Base-by-base conservation (phyloP, 1,139 yeast genomes). In the Candida anutae region DNA sequence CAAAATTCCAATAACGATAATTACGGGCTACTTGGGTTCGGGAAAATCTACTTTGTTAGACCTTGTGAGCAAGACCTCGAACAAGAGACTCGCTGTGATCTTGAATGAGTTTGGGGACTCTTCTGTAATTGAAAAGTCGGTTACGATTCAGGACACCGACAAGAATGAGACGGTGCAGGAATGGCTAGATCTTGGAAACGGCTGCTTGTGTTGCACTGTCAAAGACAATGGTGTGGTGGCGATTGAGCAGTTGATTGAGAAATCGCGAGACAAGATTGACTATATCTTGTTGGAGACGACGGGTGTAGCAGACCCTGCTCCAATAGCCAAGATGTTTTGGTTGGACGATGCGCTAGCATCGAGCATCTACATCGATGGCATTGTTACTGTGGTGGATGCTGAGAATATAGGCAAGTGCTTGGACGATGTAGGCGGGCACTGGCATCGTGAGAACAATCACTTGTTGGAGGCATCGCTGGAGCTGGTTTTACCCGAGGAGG, bases 231-330 rank as follows among this genome's bases (percentile, higher is more conserved):
- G 98, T 5, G 96, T 90, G 2, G 66, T 79, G 21, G 99, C 99
- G 0, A 87, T 90, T 35, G 99, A 90, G 51, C 76, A 84, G 35
- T 68, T 90, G 43, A 77, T 90, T 42, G 80, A 76, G 27, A 69
- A 77, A 27, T 72, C 80, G 22, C 80, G 78, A 11, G 79, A 74
- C 24, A 69, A 69, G 30, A 88, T 90, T 34, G 98, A 93, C 50
- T 83, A 90, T 46, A 87, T 90, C 16, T 53, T 90, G 16, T 58
- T 93, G 31, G 99, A 90, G 49, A 93, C 99, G 0, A 85, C 96
- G 0, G 99, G 99, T 0, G 68, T 93, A n/a, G 98, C 99, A 0
- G 97, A 90, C 48, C 98, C 98, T 0, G 96, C 81, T 0, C 97
- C 97, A 0, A 85, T 90, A 21, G 95, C 96, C 6, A 75, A 77